Evolutionary conservation across 768 basidiomycete genomes (phyloP).

Genomic region (Chalciporus sphaerocephalus): DNA sequence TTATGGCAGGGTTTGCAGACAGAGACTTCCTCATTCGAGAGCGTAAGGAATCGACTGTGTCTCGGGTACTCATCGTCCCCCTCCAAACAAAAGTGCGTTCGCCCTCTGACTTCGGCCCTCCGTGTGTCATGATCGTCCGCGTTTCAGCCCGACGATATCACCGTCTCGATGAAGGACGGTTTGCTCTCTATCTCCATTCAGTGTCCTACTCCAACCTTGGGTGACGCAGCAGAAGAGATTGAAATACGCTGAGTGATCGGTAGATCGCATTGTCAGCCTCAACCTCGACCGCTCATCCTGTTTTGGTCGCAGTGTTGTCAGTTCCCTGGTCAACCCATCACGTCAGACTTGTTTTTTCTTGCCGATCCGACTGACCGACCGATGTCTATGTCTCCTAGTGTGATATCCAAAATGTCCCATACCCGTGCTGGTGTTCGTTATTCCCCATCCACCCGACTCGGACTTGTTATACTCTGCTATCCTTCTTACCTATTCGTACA

Average conservation of each 20-base stretch:
- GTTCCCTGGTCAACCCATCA: not conserved
- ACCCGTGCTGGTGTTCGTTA: not conserved
- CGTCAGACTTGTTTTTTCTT: not conserved
- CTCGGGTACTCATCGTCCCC: constrained; percentile 51
- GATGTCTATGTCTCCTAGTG: not conserved
- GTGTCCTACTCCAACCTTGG: constrained; percentile 42
- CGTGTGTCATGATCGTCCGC: constrained; percentile 6
- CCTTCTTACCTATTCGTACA: not conserved
- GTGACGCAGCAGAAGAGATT: constrained; percentile 44
- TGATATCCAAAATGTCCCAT: not conserved
- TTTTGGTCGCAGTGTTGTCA: constrained; percentile 3
- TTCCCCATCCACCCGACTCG: not conserved
- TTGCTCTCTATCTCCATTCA: constrained; percentile 54
- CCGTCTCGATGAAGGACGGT: constrained; percentile 55
- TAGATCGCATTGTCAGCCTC: constrained; percentile 12
- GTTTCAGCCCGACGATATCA: constrained; percentile 49
- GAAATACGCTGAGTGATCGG: constrained; percentile 41
- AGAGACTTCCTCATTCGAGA: constrained; percentile 47
- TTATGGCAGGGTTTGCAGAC: constrained; percentile 37
- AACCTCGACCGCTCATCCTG: constrained; percentile 5
- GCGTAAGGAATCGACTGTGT: constrained; percentile 49
- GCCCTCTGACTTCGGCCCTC: constrained; percentile 16
- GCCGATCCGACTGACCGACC: not conserved
- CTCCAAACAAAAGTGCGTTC: constrained; percentile 49
- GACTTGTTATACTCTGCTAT: not conserved